phyloP scores from a whole-genome alignment of 495 filamentous ascomycete species.

The Aspergillus coremiiformis region DNA sequence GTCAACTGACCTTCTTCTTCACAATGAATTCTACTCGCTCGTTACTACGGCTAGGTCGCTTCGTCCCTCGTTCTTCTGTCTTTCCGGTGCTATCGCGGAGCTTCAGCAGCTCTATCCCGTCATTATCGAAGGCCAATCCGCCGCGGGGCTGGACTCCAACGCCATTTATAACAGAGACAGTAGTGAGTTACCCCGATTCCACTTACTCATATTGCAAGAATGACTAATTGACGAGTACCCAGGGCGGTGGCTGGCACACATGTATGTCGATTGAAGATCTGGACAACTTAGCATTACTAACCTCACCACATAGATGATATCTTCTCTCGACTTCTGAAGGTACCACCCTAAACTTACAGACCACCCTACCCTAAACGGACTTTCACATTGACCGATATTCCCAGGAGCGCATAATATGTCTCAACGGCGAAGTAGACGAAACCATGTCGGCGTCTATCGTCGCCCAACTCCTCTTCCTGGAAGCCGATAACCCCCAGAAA shows the following conservation, averaged over 20 bases:
- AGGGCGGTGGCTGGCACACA: slow-evolving; percentile 88
- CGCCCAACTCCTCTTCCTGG: slow-evolving; percentile 93
- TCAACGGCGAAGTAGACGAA: slow-evolving; percentile 89
- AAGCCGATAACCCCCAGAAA: slow-evolving; percentile 91
- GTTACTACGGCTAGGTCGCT: slow-evolving; percentile 24
- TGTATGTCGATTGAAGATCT: slow-evolving; percentile 49
- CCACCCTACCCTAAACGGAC: background rate
- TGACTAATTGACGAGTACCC: background rate
- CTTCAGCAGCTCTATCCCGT: slow-evolving; percentile 30
- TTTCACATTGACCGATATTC: background rate
- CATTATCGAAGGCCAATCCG: slow-evolving; percentile 26
- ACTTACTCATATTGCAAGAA: background rate
- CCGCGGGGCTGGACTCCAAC: slow-evolving; percentile 57
- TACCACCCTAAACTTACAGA: slow-evolving; percentile 19
- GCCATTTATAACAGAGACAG: slow-evolving; percentile 70
- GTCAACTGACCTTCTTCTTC: background rate
- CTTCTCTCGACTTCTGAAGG: slow-evolving; percentile 72
- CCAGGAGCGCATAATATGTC: slow-evolving; percentile 89
- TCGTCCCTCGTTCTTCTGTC: slow-evolving; percentile 7
- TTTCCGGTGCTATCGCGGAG: slow-evolving; percentile 15
- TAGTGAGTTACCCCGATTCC: slow-evolving; percentile 52
- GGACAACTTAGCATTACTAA: slow-evolving; percentile 11
- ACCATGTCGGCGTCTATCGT: slow-evolving; percentile 83
- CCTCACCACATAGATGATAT: slow-evolving; percentile 58
- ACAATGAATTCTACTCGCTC: slow-evolving; percentile 15